phyloP scores from a whole-genome alignment of 2,329 filamentous ascomycete genomes.

The Phaeosphaeriaceae sp. region DNA sequence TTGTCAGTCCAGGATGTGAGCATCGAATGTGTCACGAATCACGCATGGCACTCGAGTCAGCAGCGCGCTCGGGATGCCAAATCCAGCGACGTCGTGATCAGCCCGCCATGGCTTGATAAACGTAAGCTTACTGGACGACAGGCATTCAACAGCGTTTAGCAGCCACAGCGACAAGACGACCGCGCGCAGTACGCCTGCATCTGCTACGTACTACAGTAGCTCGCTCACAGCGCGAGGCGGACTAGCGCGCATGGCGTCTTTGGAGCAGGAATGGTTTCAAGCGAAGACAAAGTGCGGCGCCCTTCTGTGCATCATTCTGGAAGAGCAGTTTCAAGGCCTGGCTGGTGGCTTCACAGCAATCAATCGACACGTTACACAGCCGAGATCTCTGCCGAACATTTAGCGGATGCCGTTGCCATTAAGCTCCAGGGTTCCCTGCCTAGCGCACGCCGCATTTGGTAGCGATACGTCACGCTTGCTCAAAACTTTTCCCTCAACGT shows the following conservation, averaged over 20 bases:
- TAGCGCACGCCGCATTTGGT: not conserved
- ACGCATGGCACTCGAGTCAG: conserved; percentile 31
- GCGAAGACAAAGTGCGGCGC: conserved; percentile 10
- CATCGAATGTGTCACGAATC: conserved; percentile 35
- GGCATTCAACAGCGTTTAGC: conserved; percentile 20
- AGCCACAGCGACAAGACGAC: not conserved
- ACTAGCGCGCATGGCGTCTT: conserved; percentile 7
- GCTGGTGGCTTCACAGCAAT: conserved; percentile 1
- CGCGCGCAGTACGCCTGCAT: not conserved
- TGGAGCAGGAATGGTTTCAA: conserved; percentile 23
- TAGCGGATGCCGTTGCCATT: conserved; percentile 19
- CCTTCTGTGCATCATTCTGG: conserved; percentile 17
- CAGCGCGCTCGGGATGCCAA: conserved; percentile 31
- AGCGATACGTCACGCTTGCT: conserved; percentile 22
- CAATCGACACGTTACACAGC: conserved; percentile 15
- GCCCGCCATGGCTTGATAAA: conserved; percentile 11
- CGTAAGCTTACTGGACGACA: conserved; percentile 29
- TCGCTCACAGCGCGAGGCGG: conserved; percentile 2
- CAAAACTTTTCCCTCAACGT: conserved; percentile 17
- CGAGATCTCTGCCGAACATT: conserved; percentile 16
- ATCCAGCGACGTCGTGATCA: conserved; percentile 28
- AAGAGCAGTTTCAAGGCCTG: conserved; percentile 18
- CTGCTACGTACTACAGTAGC: not conserved
- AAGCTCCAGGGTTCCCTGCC: conserved; percentile 13
- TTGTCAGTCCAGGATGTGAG: conserved; percentile 9